phyloP scores from a whole-genome alignment of 2,329 filamentous ascomycete species.

The Beauveria varroae region DNA sequence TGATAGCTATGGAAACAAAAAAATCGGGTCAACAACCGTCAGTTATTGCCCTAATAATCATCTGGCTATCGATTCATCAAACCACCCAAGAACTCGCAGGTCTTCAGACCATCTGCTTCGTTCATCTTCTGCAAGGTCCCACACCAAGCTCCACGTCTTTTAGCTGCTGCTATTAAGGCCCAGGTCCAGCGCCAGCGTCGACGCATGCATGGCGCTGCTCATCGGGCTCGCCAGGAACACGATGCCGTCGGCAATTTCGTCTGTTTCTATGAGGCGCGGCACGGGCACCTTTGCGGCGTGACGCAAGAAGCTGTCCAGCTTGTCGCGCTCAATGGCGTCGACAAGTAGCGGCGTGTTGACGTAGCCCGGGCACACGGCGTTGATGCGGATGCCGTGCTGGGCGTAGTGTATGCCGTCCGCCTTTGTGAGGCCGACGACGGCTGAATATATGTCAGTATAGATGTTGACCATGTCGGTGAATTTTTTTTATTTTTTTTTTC shows the following conservation, averaged over 20 bases:
- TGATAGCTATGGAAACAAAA: no score
- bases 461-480: background rate
- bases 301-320: background rate
- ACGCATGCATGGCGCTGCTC: constrained; percentile 46
- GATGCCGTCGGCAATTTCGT: constrained; percentile 48
- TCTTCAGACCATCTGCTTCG: no score
- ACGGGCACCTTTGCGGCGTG: constrained; percentile 9
- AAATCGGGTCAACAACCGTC: no score
- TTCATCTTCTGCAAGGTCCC: background rate
- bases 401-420: constrained; percentile 47
- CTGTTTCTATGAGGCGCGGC: constrained; percentile 18
- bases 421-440: constrained; percentile 44
- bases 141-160: background rate
- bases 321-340: background rate
- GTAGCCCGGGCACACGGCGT: constrained; percentile 52
- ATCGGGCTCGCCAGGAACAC: constrained; percentile 43
- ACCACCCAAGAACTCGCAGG: no score
- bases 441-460: constrained; percentile 11
- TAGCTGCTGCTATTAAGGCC: background rate
- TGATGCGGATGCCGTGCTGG: constrained; percentile 45
- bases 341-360: constrained; percentile 19
- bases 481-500: background rate
- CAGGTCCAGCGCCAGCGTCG: constrained; percentile 12
- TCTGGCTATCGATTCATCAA: no score
- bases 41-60: no score